A percentile compares a stretch with the other conserved stretches of the same genome.
These are phyloP conservation scores for Phaseolus lunatus DNA, from an alignment of 306 rosid species.

Conservation along the genomic window DNA sequence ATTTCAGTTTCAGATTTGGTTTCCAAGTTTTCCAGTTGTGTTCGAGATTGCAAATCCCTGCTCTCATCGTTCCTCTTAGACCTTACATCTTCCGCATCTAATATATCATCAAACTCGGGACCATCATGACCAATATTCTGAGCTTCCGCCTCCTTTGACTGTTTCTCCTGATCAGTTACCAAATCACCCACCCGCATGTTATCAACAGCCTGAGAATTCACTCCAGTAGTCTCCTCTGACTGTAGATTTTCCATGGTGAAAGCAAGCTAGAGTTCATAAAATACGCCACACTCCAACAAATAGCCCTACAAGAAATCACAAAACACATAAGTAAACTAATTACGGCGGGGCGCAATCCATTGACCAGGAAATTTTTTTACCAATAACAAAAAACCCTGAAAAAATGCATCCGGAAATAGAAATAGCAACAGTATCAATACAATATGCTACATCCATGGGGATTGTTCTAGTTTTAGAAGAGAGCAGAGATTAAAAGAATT, in stretches of 20 bases:
- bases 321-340: neutral
- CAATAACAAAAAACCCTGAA: neutral
- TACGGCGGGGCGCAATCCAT: neutral
- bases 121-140: constrained; percentile 38
- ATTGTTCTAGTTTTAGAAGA: neutral
- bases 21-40: constrained; percentile 44
- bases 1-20: constrained; percentile 45
- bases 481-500: neutral
- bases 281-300: constrained; percentile 17
- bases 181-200: constrained; percentile 49
- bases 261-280: constrained; percentile 38
- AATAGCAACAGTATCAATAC: neutral
- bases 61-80: constrained; percentile 34
- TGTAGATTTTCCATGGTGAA: constrained; percentile 55
- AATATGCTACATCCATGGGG: neutral
- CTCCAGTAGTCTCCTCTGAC: constrained; percentile 38
- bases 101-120: constrained; percentile 37
- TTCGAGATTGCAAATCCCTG: constrained; percentile 33
- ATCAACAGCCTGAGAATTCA: constrained; percentile 46
- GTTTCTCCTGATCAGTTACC: constrained; percentile 43
- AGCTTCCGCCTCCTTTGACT: constrained; percentile 46
- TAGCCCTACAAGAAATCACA: constrained; percentile 39
- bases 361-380: neutral
- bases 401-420: constrained; percentile 1
- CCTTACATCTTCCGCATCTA: constrained; percentile 22